A percentile compares a stretch with the other conserved stretches of the same genome.
These are phyloP conservation scores for Candida palmyrensis DNA, from an alignment of 805 yeast genomes.

Conservation along the genomic window DNA sequence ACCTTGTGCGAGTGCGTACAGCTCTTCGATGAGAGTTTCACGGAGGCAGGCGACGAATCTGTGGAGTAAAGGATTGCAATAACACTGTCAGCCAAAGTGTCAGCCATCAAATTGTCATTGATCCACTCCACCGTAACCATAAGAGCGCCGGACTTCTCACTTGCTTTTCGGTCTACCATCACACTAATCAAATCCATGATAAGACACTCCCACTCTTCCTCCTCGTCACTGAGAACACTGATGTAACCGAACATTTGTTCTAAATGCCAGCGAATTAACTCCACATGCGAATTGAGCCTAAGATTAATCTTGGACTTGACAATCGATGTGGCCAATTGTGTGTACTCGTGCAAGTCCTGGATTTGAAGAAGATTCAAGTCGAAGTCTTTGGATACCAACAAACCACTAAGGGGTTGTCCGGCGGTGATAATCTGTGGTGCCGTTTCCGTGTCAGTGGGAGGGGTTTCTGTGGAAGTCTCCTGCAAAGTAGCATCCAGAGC, in stretches of 20 bases:
- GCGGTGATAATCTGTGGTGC: constrained; percentile 14
- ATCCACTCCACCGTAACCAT: constrained; percentile 81
- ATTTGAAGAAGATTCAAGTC: constrained; percentile 78
- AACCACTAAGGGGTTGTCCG: constrained; percentile 59
- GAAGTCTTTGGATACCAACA: constrained; percentile 86
- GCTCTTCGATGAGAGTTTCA: constrained; percentile 68
- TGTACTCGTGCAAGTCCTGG: constrained; percentile 82
- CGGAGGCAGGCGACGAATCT: constrained; percentile 93
- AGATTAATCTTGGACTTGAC: constrained; percentile 79
- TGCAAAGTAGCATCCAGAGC: no score
- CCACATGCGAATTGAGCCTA: constrained; percentile 73
- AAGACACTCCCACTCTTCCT: constrained; percentile 36
- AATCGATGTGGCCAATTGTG: constrained; percentile 80
- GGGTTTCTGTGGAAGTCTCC: constrained; percentile 2
- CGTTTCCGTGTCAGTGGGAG: constrained; percentile 6
- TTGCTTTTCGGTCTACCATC: constrained; percentile 39
- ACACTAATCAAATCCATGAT: constrained; percentile 43
- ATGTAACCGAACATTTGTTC: constrained; percentile 93
- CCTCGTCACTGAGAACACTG: constrained; percentile 56
- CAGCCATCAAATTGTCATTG: constrained; percentile 76
- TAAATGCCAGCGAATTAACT: constrained; percentile 81
- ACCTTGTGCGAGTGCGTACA: constrained; percentile 39
- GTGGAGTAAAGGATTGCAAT: constrained; percentile 87
- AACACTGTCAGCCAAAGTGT: constrained; percentile 90
- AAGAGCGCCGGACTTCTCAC: constrained; percentile 19